Conservation (phyloP, 805 yeast genomes). For the Ogataea pini region DNA sequence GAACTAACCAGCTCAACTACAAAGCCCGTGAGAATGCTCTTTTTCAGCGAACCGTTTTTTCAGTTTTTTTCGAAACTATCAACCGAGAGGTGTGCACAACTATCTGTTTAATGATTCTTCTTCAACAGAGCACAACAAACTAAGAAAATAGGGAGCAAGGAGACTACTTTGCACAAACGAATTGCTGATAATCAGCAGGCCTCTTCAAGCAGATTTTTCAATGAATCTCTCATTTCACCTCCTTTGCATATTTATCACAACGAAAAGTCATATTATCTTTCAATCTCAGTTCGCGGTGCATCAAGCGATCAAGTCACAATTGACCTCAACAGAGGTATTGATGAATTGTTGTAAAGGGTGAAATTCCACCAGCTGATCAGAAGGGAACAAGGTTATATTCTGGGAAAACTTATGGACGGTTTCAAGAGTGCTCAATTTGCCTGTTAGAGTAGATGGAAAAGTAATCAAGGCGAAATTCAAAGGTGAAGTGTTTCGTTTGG, state of each 20-base stretch:
- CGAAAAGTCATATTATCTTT: conserved; percentile 42
- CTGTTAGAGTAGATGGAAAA: conserved; percentile 44
- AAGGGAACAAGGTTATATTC: conserved; percentile 21
- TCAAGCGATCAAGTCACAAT: conserved; percentile 43
- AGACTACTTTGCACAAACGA: conserved; percentile 3
- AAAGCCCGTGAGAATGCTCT: conserved; percentile 15
- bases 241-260: conserved; percentile 50
- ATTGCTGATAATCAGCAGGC: conserved; percentile 14
- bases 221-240: conserved; percentile 35
- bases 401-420: conserved; percentile 32
- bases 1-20: no score
- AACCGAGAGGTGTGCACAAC: conserved; percentile 41
- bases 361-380: conserved; percentile 31
- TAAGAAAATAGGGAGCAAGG: background rate
- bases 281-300: conserved; percentile 51
- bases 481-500: conserved; percentile 43
- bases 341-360: conserved; percentile 47
- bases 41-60: conserved; percentile 41
- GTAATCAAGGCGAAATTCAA: conserved; percentile 47
- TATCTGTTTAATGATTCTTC: conserved; percentile 34
- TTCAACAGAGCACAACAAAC: conserved; percentile 9
- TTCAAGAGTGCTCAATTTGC: conserved; percentile 43
- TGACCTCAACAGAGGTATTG: conserved; percentile 47
- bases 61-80: conserved; percentile 45
- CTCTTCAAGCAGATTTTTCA: conserved; percentile 31